Conservation (phyloP, 2,329 filamentous ascomycete genomes). For the Phialophora macrospora region DNA sequence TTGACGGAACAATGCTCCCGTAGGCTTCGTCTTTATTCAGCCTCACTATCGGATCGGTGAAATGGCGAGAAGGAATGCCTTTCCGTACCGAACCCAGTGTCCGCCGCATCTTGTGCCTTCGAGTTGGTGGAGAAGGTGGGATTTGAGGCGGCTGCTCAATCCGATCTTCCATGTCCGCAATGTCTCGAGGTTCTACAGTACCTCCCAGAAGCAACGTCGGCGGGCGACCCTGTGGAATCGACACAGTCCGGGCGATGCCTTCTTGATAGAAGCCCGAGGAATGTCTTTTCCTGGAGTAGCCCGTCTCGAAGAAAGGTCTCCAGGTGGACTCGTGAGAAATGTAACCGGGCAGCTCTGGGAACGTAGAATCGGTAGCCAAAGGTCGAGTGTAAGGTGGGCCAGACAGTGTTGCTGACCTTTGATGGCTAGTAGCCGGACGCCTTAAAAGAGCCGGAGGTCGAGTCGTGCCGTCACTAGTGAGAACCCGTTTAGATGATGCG, state of each 20-base stretch:
- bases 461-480: conserved; percentile 49
- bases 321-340: conserved; percentile 39
- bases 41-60: conserved; percentile 38
- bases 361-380: conserved; percentile 24
- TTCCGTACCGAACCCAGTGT: conserved; percentile 44
- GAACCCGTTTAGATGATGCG: conserved; percentile 58
- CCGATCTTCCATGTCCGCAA: conserved; percentile 21
- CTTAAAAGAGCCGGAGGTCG: conserved; percentile 55
- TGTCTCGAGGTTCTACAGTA: conserved; percentile 28
- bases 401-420: conserved; percentile 59
- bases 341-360: conserved; percentile 20
- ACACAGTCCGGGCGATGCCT: conserved; percentile 27
- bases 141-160: conserved; percentile 7
- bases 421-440: conserved; percentile 67
- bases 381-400: conserved; percentile 32
- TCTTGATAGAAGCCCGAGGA: conserved; percentile 41
- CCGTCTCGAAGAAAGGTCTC: conserved; percentile 48
- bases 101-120: conserved; percentile 39
- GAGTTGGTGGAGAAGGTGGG: conserved; percentile 14
- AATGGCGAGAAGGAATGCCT: conserved; percentile 33
- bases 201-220: conserved; percentile 32
- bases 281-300: conserved; percentile 49
- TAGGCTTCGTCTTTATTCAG: conserved; percentile 36
- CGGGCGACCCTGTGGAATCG: conserved; percentile 14
- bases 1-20: conserved; percentile 36